A percentile compares a stretch with the other conserved stretches of the same genome.
phyloP scores from a whole-genome alignment of 306 rosid species.

The Acacia crassicarpa region DNA sequence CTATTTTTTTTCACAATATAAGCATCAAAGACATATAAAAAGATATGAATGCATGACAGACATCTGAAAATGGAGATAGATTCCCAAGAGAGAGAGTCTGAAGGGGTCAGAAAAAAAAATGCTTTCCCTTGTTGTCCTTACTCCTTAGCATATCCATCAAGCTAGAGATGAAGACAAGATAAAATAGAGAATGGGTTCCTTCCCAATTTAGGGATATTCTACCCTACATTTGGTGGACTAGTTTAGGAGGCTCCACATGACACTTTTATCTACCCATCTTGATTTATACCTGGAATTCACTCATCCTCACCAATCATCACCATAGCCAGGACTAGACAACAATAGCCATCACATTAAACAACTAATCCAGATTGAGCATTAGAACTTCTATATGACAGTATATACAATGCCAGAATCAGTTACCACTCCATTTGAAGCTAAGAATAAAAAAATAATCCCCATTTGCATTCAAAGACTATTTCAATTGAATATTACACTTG shows the following conservation, averaged over 20 bases:
- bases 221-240: background rate
- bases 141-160: background rate
- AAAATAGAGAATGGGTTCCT: background rate
- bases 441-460: background rate
- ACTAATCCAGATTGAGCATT: background rate
- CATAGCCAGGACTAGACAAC: background rate
- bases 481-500: background rate
- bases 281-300: background rate
- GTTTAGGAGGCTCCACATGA: background rate
- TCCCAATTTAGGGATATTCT: background rate
- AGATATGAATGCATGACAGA: background rate
- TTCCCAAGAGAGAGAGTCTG: conserved; percentile 4
- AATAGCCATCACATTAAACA: conserved; percentile 1
- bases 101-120: background rate
- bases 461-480: background rate
- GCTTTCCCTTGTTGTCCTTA: background rate
- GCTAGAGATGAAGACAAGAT: background rate
- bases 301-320: background rate
- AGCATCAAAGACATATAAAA: background rate
- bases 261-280: background rate
- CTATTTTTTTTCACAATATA: background rate
- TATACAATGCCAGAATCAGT: conserved; percentile 4
- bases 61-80: conserved; percentile 4
- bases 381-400: background rate
- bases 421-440: background rate